Conservation (phyloP, 768 basidiomycete species). For the Fistulinella prunicolor region DNA sequence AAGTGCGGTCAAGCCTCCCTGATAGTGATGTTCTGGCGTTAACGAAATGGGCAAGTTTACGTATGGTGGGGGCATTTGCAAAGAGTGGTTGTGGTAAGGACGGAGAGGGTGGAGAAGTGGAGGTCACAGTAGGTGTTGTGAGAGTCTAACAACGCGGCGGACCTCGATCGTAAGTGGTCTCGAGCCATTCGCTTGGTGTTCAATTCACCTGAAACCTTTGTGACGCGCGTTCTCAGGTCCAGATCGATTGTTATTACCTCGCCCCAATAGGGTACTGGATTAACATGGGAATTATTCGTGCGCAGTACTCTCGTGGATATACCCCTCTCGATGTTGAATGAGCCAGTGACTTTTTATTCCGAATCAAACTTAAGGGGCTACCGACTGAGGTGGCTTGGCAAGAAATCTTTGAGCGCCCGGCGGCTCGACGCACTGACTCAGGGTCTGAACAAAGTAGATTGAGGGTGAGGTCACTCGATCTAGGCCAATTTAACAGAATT, state of each 20-base stretch:
- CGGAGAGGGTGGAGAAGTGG: conserved; percentile 41
- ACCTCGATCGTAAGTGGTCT: conserved; percentile 7
- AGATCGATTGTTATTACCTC: neutral
- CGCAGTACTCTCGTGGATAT: conserved; percentile 13
- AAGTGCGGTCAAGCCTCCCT: conserved; percentile 61
- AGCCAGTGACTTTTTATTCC: neutral
- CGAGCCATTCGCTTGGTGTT: neutral
- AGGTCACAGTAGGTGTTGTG: conserved; percentile 75
- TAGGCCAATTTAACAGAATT: neutral
- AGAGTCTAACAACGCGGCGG: conserved; percentile 41
- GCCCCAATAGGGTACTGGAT: conserved; percentile 3
- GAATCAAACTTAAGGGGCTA: conserved; percentile 11
- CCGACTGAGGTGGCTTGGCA: conserved; percentile 2
- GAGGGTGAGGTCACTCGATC: conserved; percentile 21
- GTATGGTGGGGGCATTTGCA: conserved; percentile 52
- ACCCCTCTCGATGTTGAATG: conserved; percentile 4
- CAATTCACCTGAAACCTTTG: neutral
- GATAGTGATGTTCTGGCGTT: conserved; percentile 72
- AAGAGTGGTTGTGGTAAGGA: conserved; percentile 30
- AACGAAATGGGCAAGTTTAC: conserved; percentile 76
- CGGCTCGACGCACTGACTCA: neutral
- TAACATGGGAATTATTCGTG: conserved; percentile 7
- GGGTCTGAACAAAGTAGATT: neutral
- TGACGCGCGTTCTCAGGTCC: neutral
- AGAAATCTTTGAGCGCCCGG: neutral